Conservation (phyloP, 768 basidiomycete species). For the Suillus discolor region DNA sequence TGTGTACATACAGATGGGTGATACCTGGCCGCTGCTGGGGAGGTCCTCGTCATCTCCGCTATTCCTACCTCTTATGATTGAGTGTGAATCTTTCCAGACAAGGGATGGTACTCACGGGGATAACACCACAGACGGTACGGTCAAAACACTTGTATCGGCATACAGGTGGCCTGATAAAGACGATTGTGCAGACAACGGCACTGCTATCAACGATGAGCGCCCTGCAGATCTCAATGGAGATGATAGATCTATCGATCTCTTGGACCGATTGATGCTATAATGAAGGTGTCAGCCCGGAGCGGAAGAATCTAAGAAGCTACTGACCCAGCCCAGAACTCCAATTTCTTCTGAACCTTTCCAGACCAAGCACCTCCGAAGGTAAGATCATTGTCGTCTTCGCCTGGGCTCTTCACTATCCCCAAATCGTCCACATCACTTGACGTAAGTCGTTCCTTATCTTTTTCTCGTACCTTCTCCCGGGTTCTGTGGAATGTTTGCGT, state of each 20-base stretch:
- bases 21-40: constrained; percentile 79
- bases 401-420: constrained; percentile 21
- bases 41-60: constrained; percentile 61
- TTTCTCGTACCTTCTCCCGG: constrained; percentile 29
- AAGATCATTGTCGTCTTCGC: constrained; percentile 30
- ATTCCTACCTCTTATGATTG: constrained; percentile 23
- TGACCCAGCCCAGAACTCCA: constrained; percentile 53
- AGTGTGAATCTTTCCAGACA: neutral
- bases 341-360: constrained; percentile 46
- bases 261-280: constrained; percentile 37
- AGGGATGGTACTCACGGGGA: constrained; percentile 35
- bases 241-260: constrained; percentile 29
- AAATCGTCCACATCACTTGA: constrained; percentile 35
- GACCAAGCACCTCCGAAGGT: constrained; percentile 40
- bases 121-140: constrained; percentile 42
- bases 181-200: constrained; percentile 36
- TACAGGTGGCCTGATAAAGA: constrained; percentile 35
- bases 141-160: constrained; percentile 28
- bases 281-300: constrained; percentile 13
- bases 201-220: constrained; percentile 30
- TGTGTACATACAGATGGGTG: constrained; percentile 61
- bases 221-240: constrained; percentile 25
- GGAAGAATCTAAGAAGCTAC: constrained; percentile 19
- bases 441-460: constrained; percentile 28
- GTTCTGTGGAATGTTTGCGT: constrained; percentile 26